Base-by-base conservation (phyloP, 2,329 filamentous ascomycete species). In the Colletotrichum lentis region DNA sequence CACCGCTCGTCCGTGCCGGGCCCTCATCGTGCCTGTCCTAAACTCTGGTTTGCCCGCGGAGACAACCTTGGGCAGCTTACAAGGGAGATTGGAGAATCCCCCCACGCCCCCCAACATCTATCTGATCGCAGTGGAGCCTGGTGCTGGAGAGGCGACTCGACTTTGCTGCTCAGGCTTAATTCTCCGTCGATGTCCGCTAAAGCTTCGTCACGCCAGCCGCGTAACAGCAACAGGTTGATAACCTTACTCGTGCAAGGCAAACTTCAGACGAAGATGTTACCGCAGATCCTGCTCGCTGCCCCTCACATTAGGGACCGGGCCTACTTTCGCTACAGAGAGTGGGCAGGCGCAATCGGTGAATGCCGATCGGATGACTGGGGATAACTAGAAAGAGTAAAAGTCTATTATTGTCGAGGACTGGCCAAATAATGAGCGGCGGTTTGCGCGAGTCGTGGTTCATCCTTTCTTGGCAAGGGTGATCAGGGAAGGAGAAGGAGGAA, bases 361-460 rank as follows among this genome's bases (percentile, higher is more conserved):
- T 46, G 12, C 5, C 50, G 31, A 53, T n/a, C 39, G 16, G 49
- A 35, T 3, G 3, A 5, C 16, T n/a, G 16, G 3, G 18, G 5
- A 52, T 20, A 52, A n/a, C 14, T 16, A 31, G 47, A 8, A 58
- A n/a, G 41, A 35, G 24, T 2, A 46, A 37, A 58, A 47, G n/a
- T 37, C 41, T 46, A 35, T 46, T 16, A 11, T 20, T 18, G n/a
- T n/a, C n/a, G n/a, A n/a, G n/a, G 7, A 5, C 18, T 5, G 31
- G 18, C 7, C 8, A n/a, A 50, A 12, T n/a, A 46, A 31, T 12
- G 16, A 20, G 52, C 35, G 16, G 27, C 27, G 7, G 27, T 31
- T 7, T 24, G 54, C 64, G 59, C 59, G 59, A 67, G 37, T 67
- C 53, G 53, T 37, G 16, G 64, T 67, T 58, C 53, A 53, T 67